These are phyloP conservation scores for Schwanniomyces pseudopolymorphus DNA, from an alignment of 805 yeast genomes.

Conservation along the genomic window DNA sequence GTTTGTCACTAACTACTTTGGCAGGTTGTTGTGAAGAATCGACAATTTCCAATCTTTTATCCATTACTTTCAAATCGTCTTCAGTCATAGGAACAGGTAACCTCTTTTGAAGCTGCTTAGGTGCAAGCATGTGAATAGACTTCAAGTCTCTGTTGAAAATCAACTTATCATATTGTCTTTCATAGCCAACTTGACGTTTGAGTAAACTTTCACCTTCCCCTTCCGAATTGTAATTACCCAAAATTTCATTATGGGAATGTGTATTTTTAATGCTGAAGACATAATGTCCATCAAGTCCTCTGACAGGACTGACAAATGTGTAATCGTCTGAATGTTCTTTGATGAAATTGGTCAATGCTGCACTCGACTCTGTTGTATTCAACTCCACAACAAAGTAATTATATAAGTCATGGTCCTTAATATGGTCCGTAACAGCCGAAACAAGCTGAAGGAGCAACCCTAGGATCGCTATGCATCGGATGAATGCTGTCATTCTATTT, in stretches of 20 bases:
- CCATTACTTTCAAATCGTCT: slow-evolving; percentile 1
- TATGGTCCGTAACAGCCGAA: slow-evolving; percentile 9
- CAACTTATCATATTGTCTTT: slow-evolving; percentile 23
- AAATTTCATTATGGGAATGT: slow-evolving; percentile 28
- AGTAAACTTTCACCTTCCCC: slow-evolving; percentile 16
- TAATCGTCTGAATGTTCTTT: slow-evolving; percentile 34
- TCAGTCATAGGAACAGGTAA: slow-evolving; percentile 48
- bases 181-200: slow-evolving; percentile 27
- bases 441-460: not conserved
- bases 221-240: slow-evolving; percentile 38
- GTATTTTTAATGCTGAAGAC: slow-evolving; percentile 59
- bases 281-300: slow-evolving; percentile 60
- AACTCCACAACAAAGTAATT: slow-evolving; percentile 68
- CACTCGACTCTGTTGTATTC: slow-evolving; percentile 23
- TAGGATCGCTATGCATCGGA: not conserved
- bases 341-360: slow-evolving; percentile 35
- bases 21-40: slow-evolving; percentile 55
- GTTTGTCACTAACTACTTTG: slow-evolving; percentile 44
- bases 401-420: slow-evolving; percentile 44
- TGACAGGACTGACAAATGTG: slow-evolving; percentile 60
- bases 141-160: slow-evolving; percentile 29
- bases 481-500: not conserved
- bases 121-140: slow-evolving; percentile 56
- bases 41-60: slow-evolving; percentile 15
- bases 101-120: slow-evolving; percentile 54